Evolutionary conservation across 495 filamentous ascomycete genomes (phyloP), one percentile per base, ranked within the genome.

Genomic region (Astrothelium macrocarpum): DNA sequence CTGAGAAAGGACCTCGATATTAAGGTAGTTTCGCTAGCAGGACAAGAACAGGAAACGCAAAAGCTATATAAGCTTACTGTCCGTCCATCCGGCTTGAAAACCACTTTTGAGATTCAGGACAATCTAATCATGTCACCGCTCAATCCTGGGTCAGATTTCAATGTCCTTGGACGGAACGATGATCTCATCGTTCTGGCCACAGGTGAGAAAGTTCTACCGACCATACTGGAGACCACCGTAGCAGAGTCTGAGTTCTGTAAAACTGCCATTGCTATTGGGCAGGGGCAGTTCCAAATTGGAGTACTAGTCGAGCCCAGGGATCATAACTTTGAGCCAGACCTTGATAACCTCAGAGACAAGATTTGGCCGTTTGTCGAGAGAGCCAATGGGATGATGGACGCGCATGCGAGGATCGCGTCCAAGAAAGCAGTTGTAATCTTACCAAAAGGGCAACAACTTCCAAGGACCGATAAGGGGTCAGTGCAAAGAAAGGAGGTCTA

Each of bases 181-280:
- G 85, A 88, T 66, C 76, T 79, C 1, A 78, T 90, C n/a, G 85
- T 82, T 0, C 78, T 90, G 11, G 68, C 81, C 5, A 90, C 83
- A 61, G 87, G 87, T 0, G 86, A 90, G 67, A 39, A 39, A 16
- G 36, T 39, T 16, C 36, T 39, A 16, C 36, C 36, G 36, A 39
- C 7, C 36, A 16, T 39, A 39, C 36, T 39, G 36, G 36, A 39
- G 36, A 39, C 36, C 16, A 39, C 16, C 7, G 36, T 39, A 39
- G 36, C 36, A 16, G 36, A 39, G 16, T 39, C 36, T 39, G 36
- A 39, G 36, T 39, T 39, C 36, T 39, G 36, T 39, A 39, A 39
- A 39, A 16, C 36, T 16, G 36, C 36, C 36, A 39, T 39, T 39
- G 36, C 36, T 7, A 39, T 39, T 39, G 36, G 36, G 36, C 36